Evolutionary conservation across 345 rosid genomes (phyloP).

Genomic region (Eucalyptus erythrocorys): DNA sequence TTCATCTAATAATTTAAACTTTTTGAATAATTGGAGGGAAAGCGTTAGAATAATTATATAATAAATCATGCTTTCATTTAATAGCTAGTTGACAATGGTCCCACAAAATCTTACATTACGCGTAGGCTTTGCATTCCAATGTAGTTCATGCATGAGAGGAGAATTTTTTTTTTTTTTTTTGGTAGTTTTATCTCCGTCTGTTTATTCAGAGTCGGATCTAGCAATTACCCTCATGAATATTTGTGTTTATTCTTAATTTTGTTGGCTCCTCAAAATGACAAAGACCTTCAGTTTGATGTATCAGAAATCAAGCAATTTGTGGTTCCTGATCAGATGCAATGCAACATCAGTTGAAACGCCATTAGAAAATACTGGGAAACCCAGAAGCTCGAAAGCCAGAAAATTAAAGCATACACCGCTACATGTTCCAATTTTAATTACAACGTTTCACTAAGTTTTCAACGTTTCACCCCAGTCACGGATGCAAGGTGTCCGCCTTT

Average conservation of each 20-base stretch:
- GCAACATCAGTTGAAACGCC: too few relatives aligned
- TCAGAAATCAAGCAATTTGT: background rate
- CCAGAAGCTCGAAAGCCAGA: background rate
- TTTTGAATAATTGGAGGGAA: too few relatives aligned
- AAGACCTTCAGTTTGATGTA: background rate
- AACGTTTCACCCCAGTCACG: background rate
- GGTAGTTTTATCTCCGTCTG: background rate
- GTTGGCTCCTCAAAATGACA: background rate
- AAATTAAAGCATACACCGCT: background rate
- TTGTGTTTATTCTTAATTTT: background rate
- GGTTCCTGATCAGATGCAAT: too few relatives aligned
- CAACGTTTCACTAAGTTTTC: background rate
- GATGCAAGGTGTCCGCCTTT: background rate
- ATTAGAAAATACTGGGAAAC: background rate
- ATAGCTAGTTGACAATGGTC: rapidly evolving
- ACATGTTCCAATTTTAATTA: background rate
- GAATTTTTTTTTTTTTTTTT: background rate
- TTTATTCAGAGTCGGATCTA: background rate
- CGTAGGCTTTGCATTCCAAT: background rate
- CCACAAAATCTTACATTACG: too few relatives aligned
- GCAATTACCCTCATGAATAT: background rate
- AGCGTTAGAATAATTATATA: too few relatives aligned
- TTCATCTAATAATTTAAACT: rapidly evolving
- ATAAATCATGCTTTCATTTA: too few relatives aligned
- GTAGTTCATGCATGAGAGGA: background rate